Evolutionary conservation across 176 grass and related monocot species (phyloP).

Genomic region (Triticum timopheevii): DNA sequence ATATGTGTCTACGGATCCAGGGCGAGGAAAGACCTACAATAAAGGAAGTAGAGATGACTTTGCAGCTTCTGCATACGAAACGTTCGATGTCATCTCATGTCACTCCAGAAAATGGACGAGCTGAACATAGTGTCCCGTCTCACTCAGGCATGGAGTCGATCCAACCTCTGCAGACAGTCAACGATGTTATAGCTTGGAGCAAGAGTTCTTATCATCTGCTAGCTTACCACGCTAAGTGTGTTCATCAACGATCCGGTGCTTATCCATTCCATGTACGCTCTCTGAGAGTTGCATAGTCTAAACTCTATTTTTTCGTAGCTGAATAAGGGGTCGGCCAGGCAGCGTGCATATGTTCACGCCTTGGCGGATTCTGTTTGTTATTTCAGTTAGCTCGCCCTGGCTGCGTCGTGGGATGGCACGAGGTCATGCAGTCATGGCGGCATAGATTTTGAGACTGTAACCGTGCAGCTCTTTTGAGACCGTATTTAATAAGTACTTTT

Average conservation of each 20-base stretch:
- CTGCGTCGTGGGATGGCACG: neutral
- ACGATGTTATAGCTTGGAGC: neutral
- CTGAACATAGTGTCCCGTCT: too few relatives aligned
- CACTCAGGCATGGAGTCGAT: too few relatives aligned
- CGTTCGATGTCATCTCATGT: too few relatives aligned
- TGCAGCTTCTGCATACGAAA: too few relatives aligned
- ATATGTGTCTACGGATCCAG: too few relatives aligned
- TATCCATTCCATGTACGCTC: neutral
- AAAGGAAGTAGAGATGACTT: too few relatives aligned
- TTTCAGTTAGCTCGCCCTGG: neutral
- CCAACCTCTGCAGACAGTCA: too few relatives aligned
- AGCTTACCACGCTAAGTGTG: neutral
- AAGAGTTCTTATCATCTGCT: slow-evolving; percentile 2
- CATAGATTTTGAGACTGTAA: neutral
- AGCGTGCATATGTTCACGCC: neutral
- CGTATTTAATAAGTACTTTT: too few relatives aligned
- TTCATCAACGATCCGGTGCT: neutral
- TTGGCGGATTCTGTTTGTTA: neutral
- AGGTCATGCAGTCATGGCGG: neutral
- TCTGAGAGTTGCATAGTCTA: neutral
- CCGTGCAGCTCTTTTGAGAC: too few relatives aligned
- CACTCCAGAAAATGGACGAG: too few relatives aligned
- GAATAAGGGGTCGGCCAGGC: neutral
- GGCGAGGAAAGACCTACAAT: too few relatives aligned
- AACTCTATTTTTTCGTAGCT: neutral